phyloP scores from a whole-genome alignment of 176 grass and related monocot genomes.

The Oryza meridionalis region DNA sequence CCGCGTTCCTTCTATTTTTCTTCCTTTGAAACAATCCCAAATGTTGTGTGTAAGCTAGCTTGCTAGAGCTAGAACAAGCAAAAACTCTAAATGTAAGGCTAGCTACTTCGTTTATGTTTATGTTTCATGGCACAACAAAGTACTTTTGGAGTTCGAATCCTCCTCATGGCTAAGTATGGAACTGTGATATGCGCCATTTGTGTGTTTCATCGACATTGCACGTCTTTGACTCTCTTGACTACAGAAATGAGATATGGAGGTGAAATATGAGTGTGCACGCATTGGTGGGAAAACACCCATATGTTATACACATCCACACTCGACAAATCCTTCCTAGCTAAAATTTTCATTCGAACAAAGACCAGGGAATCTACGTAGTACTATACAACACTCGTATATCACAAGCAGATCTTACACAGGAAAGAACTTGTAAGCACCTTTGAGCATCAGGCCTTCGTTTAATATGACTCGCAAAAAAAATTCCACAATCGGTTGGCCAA shows the following conservation, averaged over 20 bases:
- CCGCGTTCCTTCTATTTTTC: not conserved
- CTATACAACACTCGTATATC: not conserved
- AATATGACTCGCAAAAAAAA: not conserved
- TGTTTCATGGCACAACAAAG: not conserved
- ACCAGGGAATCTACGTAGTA: not conserved
- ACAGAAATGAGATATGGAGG: not conserved
- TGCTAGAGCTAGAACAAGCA: not conserved
- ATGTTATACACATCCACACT: not conserved
- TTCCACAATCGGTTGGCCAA: not conserved
- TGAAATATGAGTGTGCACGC: not conserved
- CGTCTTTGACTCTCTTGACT: not conserved
- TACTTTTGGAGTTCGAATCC: not conserved
- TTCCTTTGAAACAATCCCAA: not conserved
- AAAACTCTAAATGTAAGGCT: not conserved
- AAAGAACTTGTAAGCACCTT: not conserved
- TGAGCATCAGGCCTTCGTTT: not conserved
- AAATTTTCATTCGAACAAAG: not conserved
- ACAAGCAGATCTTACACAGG: not conserved
- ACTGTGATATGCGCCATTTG: not conserved
- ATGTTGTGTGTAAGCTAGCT: not conserved
- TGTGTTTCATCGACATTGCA: not conserved
- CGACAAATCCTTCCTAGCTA: not conserved
- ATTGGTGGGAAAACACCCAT: not conserved
- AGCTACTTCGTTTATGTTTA: not conserved
- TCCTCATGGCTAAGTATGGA: not conserved